These are phyloP conservation scores for Claviceps humidiphila DNA, from an alignment of 2,329 filamentous ascomycete species.

Conservation along the genomic window DNA sequence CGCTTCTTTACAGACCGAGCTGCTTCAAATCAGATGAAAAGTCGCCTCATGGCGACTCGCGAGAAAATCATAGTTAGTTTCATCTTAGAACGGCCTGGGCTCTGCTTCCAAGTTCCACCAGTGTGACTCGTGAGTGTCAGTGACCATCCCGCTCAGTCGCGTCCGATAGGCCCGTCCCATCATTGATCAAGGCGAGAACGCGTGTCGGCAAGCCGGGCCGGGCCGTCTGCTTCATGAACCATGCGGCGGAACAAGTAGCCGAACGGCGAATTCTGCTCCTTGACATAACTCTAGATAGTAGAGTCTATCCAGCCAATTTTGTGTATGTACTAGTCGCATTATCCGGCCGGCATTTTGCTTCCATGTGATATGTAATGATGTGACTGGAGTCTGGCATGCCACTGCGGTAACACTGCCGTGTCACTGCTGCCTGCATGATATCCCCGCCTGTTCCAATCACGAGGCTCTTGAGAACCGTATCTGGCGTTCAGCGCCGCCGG, in stretches of 20 bases:
- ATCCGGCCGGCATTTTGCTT: background rate
- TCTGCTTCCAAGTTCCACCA: too few species aligned
- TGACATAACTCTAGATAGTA: constrained; percentile 32
- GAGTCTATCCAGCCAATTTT: constrained; percentile 46
- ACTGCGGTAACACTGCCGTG: background rate
- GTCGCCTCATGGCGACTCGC: constrained; percentile 17
- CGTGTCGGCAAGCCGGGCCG: constrained; percentile 41
- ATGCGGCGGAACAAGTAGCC: too few species aligned
- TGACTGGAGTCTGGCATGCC: background rate
- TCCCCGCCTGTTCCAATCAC: constrained; percentile 22
- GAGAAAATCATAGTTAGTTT: constrained; percentile 29
- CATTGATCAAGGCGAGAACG: constrained; percentile 56
- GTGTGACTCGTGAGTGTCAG: too few species aligned
- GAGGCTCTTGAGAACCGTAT: constrained; percentile 27
- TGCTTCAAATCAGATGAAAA: background rate
- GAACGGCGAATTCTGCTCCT: constrained; percentile 40
- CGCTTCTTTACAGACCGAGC: too few species aligned
- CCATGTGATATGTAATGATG: too few species aligned
- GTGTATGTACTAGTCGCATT: constrained; percentile 25
- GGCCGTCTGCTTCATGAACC: constrained; percentile 42
- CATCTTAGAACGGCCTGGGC: constrained; percentile 24
- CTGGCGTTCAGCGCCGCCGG: constrained; percentile 27
- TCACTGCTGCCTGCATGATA: background rate
- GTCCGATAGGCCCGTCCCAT: constrained; percentile 50
- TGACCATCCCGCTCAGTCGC: constrained; percentile 42